phyloP scores from a whole-genome alignment of 305 asterid genomes.

The Rubia tinctorum region DNA sequence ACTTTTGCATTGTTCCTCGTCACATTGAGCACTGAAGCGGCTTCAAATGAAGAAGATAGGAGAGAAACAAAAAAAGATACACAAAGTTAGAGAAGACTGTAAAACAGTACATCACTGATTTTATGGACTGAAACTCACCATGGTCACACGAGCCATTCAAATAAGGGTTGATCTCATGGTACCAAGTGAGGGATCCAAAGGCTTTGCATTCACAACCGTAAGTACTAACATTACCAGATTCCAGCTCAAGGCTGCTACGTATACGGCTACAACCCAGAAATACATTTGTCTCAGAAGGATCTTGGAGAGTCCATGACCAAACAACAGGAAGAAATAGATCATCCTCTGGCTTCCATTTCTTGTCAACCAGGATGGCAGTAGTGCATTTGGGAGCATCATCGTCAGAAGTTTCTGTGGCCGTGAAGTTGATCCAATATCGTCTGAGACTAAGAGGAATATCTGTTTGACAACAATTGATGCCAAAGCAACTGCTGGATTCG shows the following conservation, averaged over 20 bases:
- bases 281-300: background rate
- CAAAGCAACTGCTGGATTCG: slow-evolving; percentile 17
- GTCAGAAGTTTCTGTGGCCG: background rate
- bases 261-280: background rate
- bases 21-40: too few species aligned
- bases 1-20: too few species aligned
- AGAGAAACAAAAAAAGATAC: too few species aligned
- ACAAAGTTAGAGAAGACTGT: too few species aligned
- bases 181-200: background rate
- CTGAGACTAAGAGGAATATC: slow-evolving; percentile 17
- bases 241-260: background rate
- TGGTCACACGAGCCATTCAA: background rate
- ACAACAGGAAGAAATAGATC: background rate
- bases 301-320: slow-evolving; percentile 7
- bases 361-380: background rate
- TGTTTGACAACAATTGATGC: slow-evolving; percentile 22
- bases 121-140: background rate
- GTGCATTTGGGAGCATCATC: background rate
- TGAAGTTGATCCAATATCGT: slow-evolving; percentile 12
- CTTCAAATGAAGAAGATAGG: too few species aligned
- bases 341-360: background rate
- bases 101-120: too few species aligned
- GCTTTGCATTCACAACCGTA: background rate
- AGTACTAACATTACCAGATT: background rate
- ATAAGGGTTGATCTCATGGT: background rate